Conservation (phyloP, 805 yeast species). For the Metschnikowia cubensis region DNA sequence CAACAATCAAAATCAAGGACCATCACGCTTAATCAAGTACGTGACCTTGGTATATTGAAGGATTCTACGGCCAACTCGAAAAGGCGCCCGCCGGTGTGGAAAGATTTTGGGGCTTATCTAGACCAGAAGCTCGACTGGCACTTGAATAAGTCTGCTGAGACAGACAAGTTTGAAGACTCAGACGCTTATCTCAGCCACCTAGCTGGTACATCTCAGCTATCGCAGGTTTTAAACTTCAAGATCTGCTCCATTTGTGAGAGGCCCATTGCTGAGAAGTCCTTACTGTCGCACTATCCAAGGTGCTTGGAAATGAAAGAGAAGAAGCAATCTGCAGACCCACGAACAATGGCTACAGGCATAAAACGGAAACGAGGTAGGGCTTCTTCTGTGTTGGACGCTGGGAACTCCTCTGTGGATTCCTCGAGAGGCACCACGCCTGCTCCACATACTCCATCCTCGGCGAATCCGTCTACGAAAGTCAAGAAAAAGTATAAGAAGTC, state of each 20-base stretch:
- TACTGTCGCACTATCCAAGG: constrained; percentile 29
- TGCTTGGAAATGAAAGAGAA: constrained; percentile 40
- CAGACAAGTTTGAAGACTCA: constrained; percentile 17
- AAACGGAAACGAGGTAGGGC: constrained; percentile 30
- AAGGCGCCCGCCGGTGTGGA: constrained; percentile 32
- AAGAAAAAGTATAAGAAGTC: constrained; percentile 43
- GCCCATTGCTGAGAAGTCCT: constrained; percentile 37
- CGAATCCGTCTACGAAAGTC: constrained; percentile 24
- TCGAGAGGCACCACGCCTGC: constrained; percentile 37
- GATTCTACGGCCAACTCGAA: constrained; percentile 5
- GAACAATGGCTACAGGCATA: constrained; percentile 10
- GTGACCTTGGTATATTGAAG: constrained; percentile 11
- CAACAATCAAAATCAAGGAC: constrained; percentile 10
- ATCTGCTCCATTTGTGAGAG: constrained; percentile 38
- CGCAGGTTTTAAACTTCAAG: constrained; percentile 33
- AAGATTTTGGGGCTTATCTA: constrained; percentile 41
- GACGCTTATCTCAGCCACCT: constrained; percentile 21
- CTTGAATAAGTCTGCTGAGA: constrained; percentile 17
- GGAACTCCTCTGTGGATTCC: constrained; percentile 37
- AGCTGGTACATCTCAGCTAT: constrained; percentile 27
- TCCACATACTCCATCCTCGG: constrained; percentile 25
- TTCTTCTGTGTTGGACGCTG: constrained; percentile 28
- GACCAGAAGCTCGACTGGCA: constrained; percentile 35
- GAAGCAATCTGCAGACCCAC: constrained; percentile 17
- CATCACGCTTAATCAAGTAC: constrained; percentile 17